Percentiles rank a stretch among this genome's conserved stretches.
Evolutionary conservation across 2,329 filamentous ascomycete species (phyloP).

Genomic region (Podosphaera fusca): DNA sequence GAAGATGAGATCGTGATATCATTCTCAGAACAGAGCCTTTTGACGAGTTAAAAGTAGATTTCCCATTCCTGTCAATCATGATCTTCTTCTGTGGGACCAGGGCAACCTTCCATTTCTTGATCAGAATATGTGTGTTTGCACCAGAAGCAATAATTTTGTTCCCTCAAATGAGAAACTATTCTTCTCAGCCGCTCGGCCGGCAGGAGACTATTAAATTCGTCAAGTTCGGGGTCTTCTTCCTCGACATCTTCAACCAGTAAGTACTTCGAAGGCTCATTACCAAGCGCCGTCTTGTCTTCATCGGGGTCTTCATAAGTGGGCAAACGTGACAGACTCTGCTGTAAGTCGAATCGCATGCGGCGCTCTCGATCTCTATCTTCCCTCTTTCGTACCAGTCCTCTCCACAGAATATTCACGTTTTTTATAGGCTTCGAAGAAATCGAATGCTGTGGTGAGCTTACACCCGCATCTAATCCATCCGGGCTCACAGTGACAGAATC

Average conservation of each 20-base stretch:
- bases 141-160: slow-evolving; percentile 80
- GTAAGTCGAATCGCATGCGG: slow-evolving; percentile 39
- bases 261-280: slow-evolving; percentile 29
- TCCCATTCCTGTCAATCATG: slow-evolving; percentile 25
- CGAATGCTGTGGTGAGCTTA: neutral
- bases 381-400: slow-evolving; percentile 46
- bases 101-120: slow-evolving; percentile 61
- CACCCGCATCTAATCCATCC: too few species aligned
- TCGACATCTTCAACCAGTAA: slow-evolving; percentile 46
- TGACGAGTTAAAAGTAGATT: neutral
- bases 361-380: slow-evolving; percentile 47
- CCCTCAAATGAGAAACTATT: slow-evolving; percentile 46
- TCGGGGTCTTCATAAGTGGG: slow-evolving; percentile 45
- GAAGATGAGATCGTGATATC: neutral
- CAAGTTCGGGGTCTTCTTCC: slow-evolving; percentile 58
- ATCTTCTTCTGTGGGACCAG: slow-evolving; percentile 69
- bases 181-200: slow-evolving; percentile 40
- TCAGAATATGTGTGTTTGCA: slow-evolving; percentile 71
- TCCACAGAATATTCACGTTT: slow-evolving; percentile 56
- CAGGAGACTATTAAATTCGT: slow-evolving; percentile 51
- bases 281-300: slow-evolving; percentile 46
- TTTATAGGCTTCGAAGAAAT: slow-evolving; percentile 29
- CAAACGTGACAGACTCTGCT: slow-evolving; percentile 35
- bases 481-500: too few species aligned
- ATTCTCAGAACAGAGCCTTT: neutral